phyloP scores from a whole-genome alignment of 768 basidiomycete genomes.

The Psilocybe sp. region DNA sequence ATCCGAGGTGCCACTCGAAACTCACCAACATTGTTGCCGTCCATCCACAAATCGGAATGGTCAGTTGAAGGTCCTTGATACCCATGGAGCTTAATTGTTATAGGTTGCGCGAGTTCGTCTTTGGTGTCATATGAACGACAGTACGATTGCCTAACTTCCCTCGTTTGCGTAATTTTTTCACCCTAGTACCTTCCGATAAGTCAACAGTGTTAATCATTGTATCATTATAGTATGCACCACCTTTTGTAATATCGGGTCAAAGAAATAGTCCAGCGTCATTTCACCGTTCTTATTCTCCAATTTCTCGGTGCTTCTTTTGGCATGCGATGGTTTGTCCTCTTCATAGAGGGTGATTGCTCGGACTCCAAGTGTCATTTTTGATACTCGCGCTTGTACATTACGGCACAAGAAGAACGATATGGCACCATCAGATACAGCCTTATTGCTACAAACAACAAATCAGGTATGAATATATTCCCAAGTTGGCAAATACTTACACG shows the following conservation, averaged over 20 bases:
- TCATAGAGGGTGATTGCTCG: constrained; percentile 24
- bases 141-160: too few species aligned
- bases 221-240: constrained; percentile 15
- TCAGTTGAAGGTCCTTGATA: too few species aligned
- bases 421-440: constrained; percentile 18
- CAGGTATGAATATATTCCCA: background rate
- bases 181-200: too few species aligned
- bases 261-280: constrained; percentile 27
- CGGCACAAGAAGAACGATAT: constrained; percentile 17
- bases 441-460: constrained; percentile 6
- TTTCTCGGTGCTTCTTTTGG: constrained; percentile 21
- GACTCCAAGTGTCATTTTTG: constrained; percentile 16
- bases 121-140: too few species aligned
- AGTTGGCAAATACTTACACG: constrained; percentile 3
- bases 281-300: constrained; percentile 28
- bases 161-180: too few species aligned
- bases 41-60: too few species aligned
- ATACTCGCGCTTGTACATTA: constrained; percentile 11
- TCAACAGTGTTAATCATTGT: too few species aligned
- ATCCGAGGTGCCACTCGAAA: too few species aligned
- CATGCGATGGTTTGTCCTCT: constrained; percentile 33
- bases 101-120: too few species aligned
- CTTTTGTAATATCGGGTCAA: constrained; percentile 33
- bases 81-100: too few species aligned
- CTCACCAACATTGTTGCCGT: too few species aligned